These are phyloP conservation scores for Russula griseocarnosa DNA, from an alignment of 768 basidiomycete species.

Conservation along the genomic window DNA sequence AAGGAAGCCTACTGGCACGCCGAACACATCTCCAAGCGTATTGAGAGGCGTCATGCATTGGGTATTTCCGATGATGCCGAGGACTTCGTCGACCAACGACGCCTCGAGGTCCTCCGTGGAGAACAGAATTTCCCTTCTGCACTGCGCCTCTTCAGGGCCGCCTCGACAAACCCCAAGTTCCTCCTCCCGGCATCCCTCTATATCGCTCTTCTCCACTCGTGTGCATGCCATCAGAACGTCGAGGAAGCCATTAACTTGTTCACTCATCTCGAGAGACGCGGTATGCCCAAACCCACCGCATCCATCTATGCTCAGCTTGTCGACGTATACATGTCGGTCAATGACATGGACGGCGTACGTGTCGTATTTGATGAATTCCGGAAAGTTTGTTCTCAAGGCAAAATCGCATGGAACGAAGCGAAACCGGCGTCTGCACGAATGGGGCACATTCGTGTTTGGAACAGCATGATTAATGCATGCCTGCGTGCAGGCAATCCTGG, in stretches of 20 bases:
- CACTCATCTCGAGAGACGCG: constrained; percentile 52
- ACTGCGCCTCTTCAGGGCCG: constrained; percentile 65
- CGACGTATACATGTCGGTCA: constrained; percentile 50
- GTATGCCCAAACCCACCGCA: constrained; percentile 35
- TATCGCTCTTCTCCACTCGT: constrained; percentile 55
- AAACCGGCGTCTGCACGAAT: constrained; percentile 27
- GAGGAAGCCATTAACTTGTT: constrained; percentile 63
- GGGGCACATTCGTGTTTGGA: constrained; percentile 55
- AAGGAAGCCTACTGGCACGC: constrained; percentile 53
- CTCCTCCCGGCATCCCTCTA: constrained; percentile 43
- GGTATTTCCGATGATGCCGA: constrained; percentile 33
- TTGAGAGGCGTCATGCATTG: constrained; percentile 44
- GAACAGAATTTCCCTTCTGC: constrained; percentile 74
- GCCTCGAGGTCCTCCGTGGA: constrained; percentile 43
- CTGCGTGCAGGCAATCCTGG: constrained; percentile 60
- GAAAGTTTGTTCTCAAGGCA: constrained; percentile 39
- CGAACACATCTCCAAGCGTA: constrained; percentile 26
- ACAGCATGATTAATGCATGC: constrained; percentile 72
- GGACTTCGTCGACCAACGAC: constrained; percentile 37
- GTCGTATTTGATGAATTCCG: constrained; percentile 62
- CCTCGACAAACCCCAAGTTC: constrained; percentile 39
- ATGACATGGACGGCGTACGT: constrained; percentile 48
- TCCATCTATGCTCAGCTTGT: constrained; percentile 54
- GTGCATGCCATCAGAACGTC: constrained; percentile 53
- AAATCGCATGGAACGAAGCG: constrained; percentile 35